These are phyloP conservation scores for Crotalaria pallida DNA, from an alignment of 306 rosid species.

Conservation along the genomic window DNA sequence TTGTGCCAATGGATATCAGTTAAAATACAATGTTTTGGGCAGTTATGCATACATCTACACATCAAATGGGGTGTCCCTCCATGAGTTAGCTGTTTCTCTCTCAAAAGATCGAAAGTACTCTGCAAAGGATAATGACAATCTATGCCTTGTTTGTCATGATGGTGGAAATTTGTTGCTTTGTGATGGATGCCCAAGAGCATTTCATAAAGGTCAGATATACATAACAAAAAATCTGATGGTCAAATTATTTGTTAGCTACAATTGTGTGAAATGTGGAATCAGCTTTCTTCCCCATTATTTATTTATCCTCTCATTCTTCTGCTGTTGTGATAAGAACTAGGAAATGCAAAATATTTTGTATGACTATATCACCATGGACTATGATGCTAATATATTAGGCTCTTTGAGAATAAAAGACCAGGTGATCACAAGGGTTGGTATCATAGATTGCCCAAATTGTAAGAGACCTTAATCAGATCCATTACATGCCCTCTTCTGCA, in stretches of 20 bases:
- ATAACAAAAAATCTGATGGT: neutral
- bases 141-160: conserved; percentile 87
- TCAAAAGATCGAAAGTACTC: conserved; percentile 83
- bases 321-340: neutral
- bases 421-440: neutral
- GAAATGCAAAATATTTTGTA: neutral
- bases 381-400: neutral
- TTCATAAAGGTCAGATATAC: conserved; percentile 79
- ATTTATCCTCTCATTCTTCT: conserved; percentile 11
- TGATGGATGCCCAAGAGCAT: conserved; percentile 98
- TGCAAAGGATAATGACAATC: conserved; percentile 84
- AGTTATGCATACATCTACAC: conserved; percentile 94
- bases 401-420: conserved; percentile 7
- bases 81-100: conserved; percentile 82
- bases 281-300: conserved; percentile 5
- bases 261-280: conserved; percentile 14
- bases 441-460: conserved; percentile 2
- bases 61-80: conserved; percentile 95
- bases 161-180: conserved; percentile 93
- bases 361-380: conserved; percentile 1
- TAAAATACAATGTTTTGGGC: conserved; percentile 34
- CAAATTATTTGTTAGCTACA: conserved; percentile 8
- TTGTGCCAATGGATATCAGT: conserved; percentile 19
- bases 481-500: neutral
- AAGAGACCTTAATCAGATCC: neutral